Conservation (phyloP, 441 rosid species). For the Corymbia citriodora region DNA sequence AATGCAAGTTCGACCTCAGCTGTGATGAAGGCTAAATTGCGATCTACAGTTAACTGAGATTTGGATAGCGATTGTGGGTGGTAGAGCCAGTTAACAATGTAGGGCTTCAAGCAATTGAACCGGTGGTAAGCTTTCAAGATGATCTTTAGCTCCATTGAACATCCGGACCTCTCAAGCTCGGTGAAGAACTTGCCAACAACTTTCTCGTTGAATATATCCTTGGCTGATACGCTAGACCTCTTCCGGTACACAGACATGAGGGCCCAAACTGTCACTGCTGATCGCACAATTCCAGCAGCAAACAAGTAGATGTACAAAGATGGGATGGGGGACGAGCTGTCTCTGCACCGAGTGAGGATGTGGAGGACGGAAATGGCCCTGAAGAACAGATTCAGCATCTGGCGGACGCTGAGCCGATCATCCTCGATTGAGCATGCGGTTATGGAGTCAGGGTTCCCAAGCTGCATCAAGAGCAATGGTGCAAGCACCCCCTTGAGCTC, state of each 20-base stretch:
- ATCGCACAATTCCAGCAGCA: background rate
- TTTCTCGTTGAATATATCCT: background rate
- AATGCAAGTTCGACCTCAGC: background rate
- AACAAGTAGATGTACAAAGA: background rate
- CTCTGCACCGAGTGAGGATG: background rate
- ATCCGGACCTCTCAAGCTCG: background rate
- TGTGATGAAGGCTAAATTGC: background rate
- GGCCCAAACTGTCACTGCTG: background rate
- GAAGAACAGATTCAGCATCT: background rate
- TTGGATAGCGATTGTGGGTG: background rate
- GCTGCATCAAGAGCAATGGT: background rate
- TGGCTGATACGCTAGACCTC: background rate
- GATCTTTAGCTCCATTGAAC: background rate
- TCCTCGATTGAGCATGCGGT: background rate
- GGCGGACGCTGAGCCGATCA: background rate
- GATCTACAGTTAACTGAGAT: background rate
- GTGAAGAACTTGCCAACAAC: background rate
- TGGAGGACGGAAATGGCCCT: background rate
- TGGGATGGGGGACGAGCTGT: background rate
- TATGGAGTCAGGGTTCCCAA: background rate
- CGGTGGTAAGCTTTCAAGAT: background rate
- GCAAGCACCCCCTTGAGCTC: background rate
- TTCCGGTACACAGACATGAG: background rate
- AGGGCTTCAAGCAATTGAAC: background rate
- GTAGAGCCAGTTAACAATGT: background rate